Base-by-base conservation (phyloP, 225 moss, liverwort and hornwort genomes). In the Anthoceros angustus region DNA sequence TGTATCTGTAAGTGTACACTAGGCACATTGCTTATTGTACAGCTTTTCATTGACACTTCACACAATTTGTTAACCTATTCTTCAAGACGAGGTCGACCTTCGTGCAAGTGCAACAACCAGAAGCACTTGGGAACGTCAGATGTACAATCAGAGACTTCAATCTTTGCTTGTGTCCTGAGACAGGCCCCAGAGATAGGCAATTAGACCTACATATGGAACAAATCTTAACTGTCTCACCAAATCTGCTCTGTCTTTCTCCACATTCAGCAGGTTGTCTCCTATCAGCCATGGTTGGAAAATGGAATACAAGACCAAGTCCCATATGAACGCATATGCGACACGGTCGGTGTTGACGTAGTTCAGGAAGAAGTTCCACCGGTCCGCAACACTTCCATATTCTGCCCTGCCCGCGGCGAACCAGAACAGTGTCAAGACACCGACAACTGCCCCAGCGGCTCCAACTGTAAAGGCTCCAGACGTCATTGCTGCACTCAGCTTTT, bases 251-350 rank as follows among this genome's bases (percentile, higher is more conserved):
- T 84, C 82, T 9, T 62, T 42, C 63, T 69, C 79, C 40, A 88
- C 67, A 25, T 88, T 91, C 2, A 61, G 68, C 64, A 91, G 73
- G 70, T 95, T 95, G 66, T 88, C 91, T 9, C 84, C 85, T 0
- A 95, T 84, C 42, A 95, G 76, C 91, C 88, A 91, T 4, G 91
- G 91, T 69, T 95, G 95, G 55, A 95, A 91, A 48, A 82, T 55
- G 7, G 79, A 48, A 68, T 84, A 95, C 46, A 88, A 80, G 61
- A 70, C 72, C 68, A 95, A 49, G 66, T 91, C 95, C 95, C 95
- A 91, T 11, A 91, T 9, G 68, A 95, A 95, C 2, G 95, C 95
- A 50, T 91, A 95, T 9, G 85, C 74, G 20, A 86, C 83, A 8
- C 95, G 91, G 61, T 95, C 95, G 10, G 74, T 79, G 38, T 72